Base-by-base conservation (phyloP, 305 asterid genomes). In the Fraxinus xanthoxyloides region DNA sequence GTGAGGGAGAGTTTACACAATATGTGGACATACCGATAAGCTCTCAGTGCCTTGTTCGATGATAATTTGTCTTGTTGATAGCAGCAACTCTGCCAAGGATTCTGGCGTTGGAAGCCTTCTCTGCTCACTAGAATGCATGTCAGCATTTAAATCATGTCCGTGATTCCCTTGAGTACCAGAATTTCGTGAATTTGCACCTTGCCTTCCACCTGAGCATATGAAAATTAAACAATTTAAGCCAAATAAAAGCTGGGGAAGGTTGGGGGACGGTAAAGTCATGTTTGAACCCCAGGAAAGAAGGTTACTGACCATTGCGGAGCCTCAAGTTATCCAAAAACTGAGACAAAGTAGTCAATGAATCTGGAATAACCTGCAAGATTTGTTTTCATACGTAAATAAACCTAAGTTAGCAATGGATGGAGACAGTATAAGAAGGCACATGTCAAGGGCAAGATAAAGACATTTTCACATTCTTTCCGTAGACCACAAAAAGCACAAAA, bases 21-120 rank as follows among this genome's bases (percentile, higher is more conserved):
- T 73, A 82, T 73, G 70, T 86, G 80, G 23, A 81, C 95, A 81
- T 93, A 95, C 99, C 94, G 15, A 85, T 87, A 95, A 90, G 91
- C 94, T 89, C 82, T 84, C 93, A 1, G 88, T 80, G 67, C 90
- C 94, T 82, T 90, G 97, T 84, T 88, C 95, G 77, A 79, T 83
- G 81, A 94, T 90, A 78, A 92, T 78, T 80, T 80, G 90, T 82
- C 98, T 90, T 48, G 93, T 87, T 77, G 92, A 87, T 73, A 85
- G 80, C 85, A 93, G 81, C 86, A 92, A 94, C 80, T 89, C 94
- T 17, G 93, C 95, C 93, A 95, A 88, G 82, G 89, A 87, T 86
- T 90, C 95, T 13, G 98, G 99, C 10, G 94, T 92, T 26, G 94
- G 92, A 78, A 91, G 90, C 77, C 97, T 91, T 87, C 94, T 85